These are phyloP conservation scores for Neoascochyta sp. DNA, from an alignment of 2,329 filamentous ascomycete genomes.

Conservation along the genomic window DNA sequence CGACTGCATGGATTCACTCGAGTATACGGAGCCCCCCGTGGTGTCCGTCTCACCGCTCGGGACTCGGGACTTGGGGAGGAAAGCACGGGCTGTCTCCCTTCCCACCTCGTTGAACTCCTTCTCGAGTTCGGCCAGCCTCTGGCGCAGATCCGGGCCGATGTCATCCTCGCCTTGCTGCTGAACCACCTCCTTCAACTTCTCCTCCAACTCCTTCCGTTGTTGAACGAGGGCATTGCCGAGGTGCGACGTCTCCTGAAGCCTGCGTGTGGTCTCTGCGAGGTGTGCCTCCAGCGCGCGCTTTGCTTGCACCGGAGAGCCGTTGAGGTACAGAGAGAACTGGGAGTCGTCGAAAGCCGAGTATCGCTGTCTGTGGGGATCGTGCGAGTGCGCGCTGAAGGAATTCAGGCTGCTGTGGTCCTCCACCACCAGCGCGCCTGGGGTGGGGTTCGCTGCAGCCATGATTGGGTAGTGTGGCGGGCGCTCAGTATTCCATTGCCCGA, in stretches of 20 bases:
- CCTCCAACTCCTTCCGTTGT: constrained; percentile 78
- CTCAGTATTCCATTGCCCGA: constrained; percentile 30
- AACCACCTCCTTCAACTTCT: constrained; percentile 81
- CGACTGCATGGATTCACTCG: constrained; percentile 77
- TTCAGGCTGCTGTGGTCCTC: constrained; percentile 40
- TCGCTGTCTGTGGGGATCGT: constrained; percentile 54
- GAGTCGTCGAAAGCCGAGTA: constrained; percentile 82
- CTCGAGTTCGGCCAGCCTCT: constrained; percentile 81
- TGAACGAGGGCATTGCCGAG: constrained; percentile 82
- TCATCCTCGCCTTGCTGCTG: constrained; percentile 66
- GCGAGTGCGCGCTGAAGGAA: constrained; percentile 43
- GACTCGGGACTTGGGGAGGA: constrained; percentile 76
- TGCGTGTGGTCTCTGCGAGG: constrained; percentile 84
- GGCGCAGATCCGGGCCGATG: constrained; percentile 75
- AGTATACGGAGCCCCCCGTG: constrained; percentile 54
- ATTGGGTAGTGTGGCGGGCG: constrained; percentile 27
- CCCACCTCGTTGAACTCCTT: constrained; percentile 94
- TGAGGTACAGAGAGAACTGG: constrained; percentile 71
- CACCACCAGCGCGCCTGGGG: constrained; percentile 41
- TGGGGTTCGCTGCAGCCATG: constrained; percentile 43
- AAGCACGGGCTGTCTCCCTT: constrained; percentile 80
- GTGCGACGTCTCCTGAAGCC: constrained; percentile 86
- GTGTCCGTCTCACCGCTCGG: constrained; percentile 52
- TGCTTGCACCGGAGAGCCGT: constrained; percentile 76
- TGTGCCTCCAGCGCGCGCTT: constrained; percentile 88